These are phyloP conservation scores for Luzula sylvatica DNA, from an alignment of 176 grass and related monocot species.

Conservation along the genomic window DNA sequence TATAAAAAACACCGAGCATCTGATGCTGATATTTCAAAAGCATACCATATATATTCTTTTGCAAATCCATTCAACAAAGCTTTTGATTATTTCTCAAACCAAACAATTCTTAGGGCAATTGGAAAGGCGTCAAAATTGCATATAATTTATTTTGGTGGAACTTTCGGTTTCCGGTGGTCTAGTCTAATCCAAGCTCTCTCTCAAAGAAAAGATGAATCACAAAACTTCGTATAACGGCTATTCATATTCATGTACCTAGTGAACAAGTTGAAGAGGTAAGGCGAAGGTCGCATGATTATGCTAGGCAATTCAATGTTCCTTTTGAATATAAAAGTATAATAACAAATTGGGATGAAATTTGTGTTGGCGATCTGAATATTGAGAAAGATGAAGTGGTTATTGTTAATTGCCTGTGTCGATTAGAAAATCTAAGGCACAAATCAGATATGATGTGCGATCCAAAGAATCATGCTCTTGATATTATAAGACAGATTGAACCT, in stretches of 20 bases:
- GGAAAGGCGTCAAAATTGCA: no score
- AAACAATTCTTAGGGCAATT: no score
- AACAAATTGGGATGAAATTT: constrained; percentile 23
- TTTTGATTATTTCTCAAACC: no score
- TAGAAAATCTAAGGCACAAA: no score
- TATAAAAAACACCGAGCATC: constrained; percentile 16
- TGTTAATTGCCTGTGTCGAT: no score
- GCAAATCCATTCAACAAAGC: constrained; percentile 30
- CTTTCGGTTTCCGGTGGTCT: constrained; percentile 27
- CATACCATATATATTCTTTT: constrained; percentile 17
- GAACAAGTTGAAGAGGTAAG: constrained; percentile 22
- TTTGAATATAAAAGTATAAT: constrained; percentile 17
- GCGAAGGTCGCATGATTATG: constrained; percentile 16
- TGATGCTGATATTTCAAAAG: constrained; percentile 22
- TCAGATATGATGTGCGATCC: no score
- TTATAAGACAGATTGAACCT: constrained; percentile 23
- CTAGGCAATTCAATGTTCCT: no score
- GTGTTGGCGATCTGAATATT: not conserved
- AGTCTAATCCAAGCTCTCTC: no score
- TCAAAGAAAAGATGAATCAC: no score
- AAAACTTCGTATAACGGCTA: no score
- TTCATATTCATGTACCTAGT: constrained; percentile 18
- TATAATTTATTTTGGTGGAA: no score
- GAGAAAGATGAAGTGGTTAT: no score
- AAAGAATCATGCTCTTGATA: constrained; percentile 16